Evolutionary conservation across 176 grass and related monocot genomes (phyloP), one percentile per base, ranked within the genome.

Genomic region (Cymbopogon citratus): DNA sequence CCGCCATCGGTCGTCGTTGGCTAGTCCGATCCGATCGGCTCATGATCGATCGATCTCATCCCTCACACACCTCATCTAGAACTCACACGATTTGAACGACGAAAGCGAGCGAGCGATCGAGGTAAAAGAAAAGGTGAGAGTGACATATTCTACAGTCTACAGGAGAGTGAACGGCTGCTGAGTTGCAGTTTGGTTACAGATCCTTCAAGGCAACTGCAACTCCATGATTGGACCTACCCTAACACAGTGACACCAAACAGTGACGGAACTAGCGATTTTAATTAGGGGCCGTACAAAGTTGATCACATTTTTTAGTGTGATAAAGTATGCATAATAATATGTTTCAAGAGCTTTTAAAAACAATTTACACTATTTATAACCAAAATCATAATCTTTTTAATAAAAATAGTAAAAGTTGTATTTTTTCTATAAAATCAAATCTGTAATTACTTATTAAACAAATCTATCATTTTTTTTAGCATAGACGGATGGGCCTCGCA

Each of bases 141-240:
- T 1, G 16, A 52, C 49, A 52, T 52, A 18, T 49, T 18, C 15
- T 49, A 18, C 46, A 52, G 18, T 52, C 16, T 8, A 52, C 49
- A 52, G 49, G 16, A 51, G 48, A 51, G 48, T 51, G 45, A 15
- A 4, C 16, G 45, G 45, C 45, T 46, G 44, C 12, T 49, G 14
- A 49, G 15, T 49, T 16, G 13, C 44, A 46, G 44, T 46, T 13
- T 3, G 13, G 7, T 40, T 40, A 1, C 13, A 38, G 12, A 89
- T 31, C 77, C 87, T 89, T 89, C 41, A 89, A 89, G 82, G 41
- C 87, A 49, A 10, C 39, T 44, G 12, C 13, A 89, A 81, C 82
- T 85, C 77, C 77, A 77, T 70, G 52, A 5, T 14, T 19, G 28
- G 41, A 75, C 69, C 40, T 61, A 49, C 66, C 34, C 38, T 57